phyloP scores from a whole-genome alignment of 2,329 filamentous ascomycete genomes.

The Aureobasidium subglaciale region DNA sequence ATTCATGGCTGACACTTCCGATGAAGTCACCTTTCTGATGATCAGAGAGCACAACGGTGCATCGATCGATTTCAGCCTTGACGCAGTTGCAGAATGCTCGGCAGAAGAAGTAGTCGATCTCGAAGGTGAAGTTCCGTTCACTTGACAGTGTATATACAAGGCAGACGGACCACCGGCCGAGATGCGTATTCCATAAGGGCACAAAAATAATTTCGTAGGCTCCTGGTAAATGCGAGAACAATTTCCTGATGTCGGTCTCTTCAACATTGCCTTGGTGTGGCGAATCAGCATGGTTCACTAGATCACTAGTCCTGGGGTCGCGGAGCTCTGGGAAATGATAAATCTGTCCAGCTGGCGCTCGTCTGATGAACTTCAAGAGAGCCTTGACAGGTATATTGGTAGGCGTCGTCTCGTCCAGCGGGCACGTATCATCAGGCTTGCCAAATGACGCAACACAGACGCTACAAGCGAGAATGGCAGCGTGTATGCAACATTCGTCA shows the following conservation, averaged over 20 bases:
- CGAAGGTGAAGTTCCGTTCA: slow-evolving; percentile 31
- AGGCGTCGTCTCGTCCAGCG: not conserved
- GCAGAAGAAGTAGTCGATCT: slow-evolving; percentile 31
- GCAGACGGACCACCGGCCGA: slow-evolving; percentile 22
- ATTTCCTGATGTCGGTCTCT: slow-evolving; percentile 19
- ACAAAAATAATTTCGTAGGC: slow-evolving; percentile 44
- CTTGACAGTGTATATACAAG: slow-evolving; percentile 39
- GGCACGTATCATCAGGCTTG: not conserved
- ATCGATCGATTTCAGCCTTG: slow-evolving; percentile 31
- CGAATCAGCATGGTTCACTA: not conserved
- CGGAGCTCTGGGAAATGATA: slow-evolving; percentile 3
- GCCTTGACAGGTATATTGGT: not conserved
- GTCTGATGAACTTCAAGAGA: slow-evolving; percentile 8
- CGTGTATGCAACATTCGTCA: not conserved
- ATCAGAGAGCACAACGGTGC: slow-evolving; percentile 32
- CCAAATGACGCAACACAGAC: not conserved
- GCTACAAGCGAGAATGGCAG: slow-evolving; percentile 1
- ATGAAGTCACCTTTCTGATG: slow-evolving; percentile 44
- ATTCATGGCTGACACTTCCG: slow-evolving; percentile 42
- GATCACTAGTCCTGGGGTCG: not conserved
- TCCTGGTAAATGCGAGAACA: slow-evolving; percentile 34
- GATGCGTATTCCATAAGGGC: slow-evolving; percentile 44
- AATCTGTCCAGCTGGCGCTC: not conserved
- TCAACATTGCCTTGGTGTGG: not conserved
- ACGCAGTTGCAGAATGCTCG: slow-evolving; percentile 34